Evolutionary conservation across 192 early-diverging fungal species (phyloP), one percentile per base, ranked within the genome.

Genomic region (Coemansia sp.): DNA sequence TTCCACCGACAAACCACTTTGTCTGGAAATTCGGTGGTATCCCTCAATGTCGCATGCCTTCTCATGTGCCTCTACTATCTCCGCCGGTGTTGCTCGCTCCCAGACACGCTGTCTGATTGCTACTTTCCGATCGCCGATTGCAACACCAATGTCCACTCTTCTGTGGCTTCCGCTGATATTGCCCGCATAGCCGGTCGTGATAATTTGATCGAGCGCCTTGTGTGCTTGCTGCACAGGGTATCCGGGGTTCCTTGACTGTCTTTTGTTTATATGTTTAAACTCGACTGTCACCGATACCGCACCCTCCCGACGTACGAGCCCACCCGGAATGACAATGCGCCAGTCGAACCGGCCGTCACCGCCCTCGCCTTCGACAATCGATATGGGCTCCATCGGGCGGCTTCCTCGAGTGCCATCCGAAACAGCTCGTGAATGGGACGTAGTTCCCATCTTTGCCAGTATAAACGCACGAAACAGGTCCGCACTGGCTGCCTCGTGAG

Each of bases 231-330:
- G 5, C 4, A 56, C 54, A 5, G 7, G 7, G 32, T 56, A 8
- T 4, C 32, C 13, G 32, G 8, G 54, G n/a, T n/a, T n/a, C 54
- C 13, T 36, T 56, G 11, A 13, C 21, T n/a, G 4, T 56, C 5
- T 22, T 22, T 36, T 36, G 54, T n/a, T n/a, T n/a, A n/a, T n/a
- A n/a, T n/a, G 54, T 22, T 56, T 56, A 13, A 56, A 56, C 54
- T 56, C 21, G 22, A 56, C 4, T n/a, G 54, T 56, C 3, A 56
- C 54, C 4, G 15, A 8, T 3, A 56, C 8, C 21, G 54, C 8
- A 6, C 13, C 5, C 19, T 36, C 13, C 54, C 54, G 19, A 5
- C 32, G 19, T 26, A 36, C 32, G 11, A 56, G 22, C 54, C 21
- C 22, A 22, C 54, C 32, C 3, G 54, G 54, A 36, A 56, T 36